These are phyloP conservation scores for Podila horticola DNA, from an alignment of 192 early-diverging fungal genomes.

Conservation along the genomic window DNA sequence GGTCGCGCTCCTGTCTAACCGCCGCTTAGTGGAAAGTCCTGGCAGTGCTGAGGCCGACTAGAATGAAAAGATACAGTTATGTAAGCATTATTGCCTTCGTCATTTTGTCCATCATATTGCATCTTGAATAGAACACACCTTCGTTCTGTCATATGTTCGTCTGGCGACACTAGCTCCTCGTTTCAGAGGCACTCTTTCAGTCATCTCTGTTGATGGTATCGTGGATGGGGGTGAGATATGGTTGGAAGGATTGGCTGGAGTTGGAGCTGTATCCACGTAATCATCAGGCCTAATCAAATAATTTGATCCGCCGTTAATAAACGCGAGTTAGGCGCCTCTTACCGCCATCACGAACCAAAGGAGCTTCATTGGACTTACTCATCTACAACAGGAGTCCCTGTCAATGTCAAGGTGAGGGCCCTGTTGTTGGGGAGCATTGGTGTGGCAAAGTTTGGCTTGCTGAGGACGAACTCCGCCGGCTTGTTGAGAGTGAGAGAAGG, in stretches of 20 bases:
- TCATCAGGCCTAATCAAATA: background rate
- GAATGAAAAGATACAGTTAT: background rate
- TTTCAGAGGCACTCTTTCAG: slow-evolving; percentile 14
- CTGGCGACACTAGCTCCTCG: slow-evolving; percentile 7
- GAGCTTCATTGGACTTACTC: background rate
- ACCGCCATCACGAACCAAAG: too few relatives aligned
- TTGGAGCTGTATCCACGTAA: background rate
- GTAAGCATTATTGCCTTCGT: background rate
- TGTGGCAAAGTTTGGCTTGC: background rate
- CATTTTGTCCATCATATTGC: background rate
- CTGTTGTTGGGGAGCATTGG: background rate
- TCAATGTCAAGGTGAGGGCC: background rate
- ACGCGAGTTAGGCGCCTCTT: background rate
- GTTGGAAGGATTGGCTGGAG: background rate
- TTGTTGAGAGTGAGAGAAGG: background rate
- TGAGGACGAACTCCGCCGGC: background rate
- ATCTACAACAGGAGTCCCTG: background rate
- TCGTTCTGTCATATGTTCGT: slow-evolving; percentile 12
- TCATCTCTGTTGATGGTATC: background rate
- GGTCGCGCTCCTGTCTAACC: slow-evolving; percentile 8
- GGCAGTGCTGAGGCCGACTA: slow-evolving; percentile 18
- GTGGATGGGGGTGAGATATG: background rate
- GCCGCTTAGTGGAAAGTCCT: slow-evolving; percentile 5
- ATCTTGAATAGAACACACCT: background rate
- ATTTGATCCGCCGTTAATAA: background rate